phyloP scores from a whole-genome alignment of 805 yeast species.

The Teunomyces funiuensis region DNA sequence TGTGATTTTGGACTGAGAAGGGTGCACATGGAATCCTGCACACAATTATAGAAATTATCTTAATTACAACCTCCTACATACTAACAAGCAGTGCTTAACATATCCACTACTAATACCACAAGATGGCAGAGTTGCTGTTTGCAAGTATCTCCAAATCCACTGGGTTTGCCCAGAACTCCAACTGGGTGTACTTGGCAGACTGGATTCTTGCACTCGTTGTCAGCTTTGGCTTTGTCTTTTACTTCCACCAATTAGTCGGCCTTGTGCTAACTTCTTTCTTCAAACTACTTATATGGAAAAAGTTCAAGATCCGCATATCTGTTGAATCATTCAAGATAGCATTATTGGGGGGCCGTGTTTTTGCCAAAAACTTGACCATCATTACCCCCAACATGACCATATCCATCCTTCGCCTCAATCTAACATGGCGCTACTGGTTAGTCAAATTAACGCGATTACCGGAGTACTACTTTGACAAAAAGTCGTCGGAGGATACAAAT shows the following conservation, averaged over 20 bases:
- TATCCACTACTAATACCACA: constrained; percentile 6
- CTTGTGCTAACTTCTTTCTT: constrained; percentile 50
- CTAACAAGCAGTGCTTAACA: background rate
- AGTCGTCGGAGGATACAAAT: constrained; percentile 11
- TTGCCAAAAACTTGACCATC: constrained; percentile 71
- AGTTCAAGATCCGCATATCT: constrained; percentile 55
- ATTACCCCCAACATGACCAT: constrained; percentile 74
- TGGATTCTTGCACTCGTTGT: constrained; percentile 73
- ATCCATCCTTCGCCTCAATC: constrained; percentile 64
- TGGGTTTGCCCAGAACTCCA: constrained; percentile 2
- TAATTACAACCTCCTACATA: background rate
- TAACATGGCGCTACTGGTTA: constrained; percentile 93
- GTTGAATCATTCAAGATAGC: constrained; percentile 77
- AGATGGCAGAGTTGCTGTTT: constrained; percentile 6
- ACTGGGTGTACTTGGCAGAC: constrained; percentile 75
- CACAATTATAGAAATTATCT: background rate
- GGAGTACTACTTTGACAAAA: constrained; percentile 26
- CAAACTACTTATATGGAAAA: constrained; percentile 62
- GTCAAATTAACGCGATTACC: constrained; percentile 45
- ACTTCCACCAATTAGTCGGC: constrained; percentile 73
- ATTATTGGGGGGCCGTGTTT: constrained; percentile 76
- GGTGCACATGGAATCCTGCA: background rate
- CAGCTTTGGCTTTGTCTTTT: constrained; percentile 65
- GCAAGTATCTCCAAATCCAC: background rate
- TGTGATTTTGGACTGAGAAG: constrained; percentile 2